Base-by-base conservation (phyloP, 148 eudicot genomes). In the Euryodendron excelsum region DNA sequence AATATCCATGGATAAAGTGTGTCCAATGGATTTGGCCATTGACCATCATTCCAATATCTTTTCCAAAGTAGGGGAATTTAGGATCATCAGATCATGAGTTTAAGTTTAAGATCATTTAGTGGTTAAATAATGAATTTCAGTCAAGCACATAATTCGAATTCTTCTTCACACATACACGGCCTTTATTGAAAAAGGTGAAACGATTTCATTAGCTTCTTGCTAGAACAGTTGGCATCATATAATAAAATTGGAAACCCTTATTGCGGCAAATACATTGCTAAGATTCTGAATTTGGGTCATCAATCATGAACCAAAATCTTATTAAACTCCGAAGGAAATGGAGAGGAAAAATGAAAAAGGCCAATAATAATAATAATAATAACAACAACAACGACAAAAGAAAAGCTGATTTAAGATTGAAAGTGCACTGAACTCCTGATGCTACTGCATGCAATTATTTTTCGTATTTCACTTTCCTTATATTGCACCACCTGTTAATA, bases 401-500 rank as follows among this genome's bases (percentile, higher is more conserved):
- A 21, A n/a, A n/a, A n/a, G n/a, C n/a, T n/a, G n/a, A n/a, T n/a
- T n/a, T 17, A 66, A 20, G 44, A 15, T 2, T 36, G 73, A n/a
- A 77, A 62, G 10, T 44, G 3, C 25, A 28, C 14, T 44, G 59
- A 70, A 70, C 4, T 72, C 28, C 20, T 23, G n/a, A 15, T 5
- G 28, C 64, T 1, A 23, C 9, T 48, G 45, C 39, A 60, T 50
- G 61, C 25, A 34, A 60, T 30, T 17, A 27, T 71, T 56, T 31
- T 36, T 25, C 30, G 8, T 70, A 39, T 13, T 68, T 76, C 65
- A 17, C 0, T 64, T 72, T 60, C 50, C 23, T 73, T 75, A 58
- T 52, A 73, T 61, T 27, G 75, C 82, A 36, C 73, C 85, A 59
- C 77, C 85, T 83, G 82, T 41, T 50, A 69, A 30, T 31, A 58